Evolutionary conservation across 176 grass and related monocot genomes (phyloP).

Genomic region (Paspalum vaginatum): DNA sequence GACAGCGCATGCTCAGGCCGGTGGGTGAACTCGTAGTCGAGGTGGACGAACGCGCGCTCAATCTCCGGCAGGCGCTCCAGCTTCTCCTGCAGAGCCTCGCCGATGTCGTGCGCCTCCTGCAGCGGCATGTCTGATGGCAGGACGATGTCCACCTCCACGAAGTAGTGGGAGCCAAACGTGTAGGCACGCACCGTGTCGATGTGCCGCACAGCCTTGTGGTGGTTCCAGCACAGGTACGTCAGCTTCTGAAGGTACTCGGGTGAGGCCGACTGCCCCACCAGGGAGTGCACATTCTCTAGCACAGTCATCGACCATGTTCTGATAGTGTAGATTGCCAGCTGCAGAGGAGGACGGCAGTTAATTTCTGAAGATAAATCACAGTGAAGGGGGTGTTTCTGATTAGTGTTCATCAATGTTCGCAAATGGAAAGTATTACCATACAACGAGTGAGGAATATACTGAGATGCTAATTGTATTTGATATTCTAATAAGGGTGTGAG

Average conservation of each 20-base stretch:
- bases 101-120: slow-evolving; percentile 87
- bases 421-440: neutral
- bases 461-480: slow-evolving; percentile 8
- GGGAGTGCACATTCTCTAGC: slow-evolving; percentile 91
- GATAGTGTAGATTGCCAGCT: slow-evolving; percentile 92
- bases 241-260: slow-evolving; percentile 94
- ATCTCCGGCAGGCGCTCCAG: slow-evolving; percentile 88
- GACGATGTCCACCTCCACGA: slow-evolving; percentile 96
- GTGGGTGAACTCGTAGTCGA: slow-evolving; percentile 95
- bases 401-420: neutral
- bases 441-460: neutral
- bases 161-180: slow-evolving; percentile 96
- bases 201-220: slow-evolving; percentile 91
- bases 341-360: neutral
- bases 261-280: slow-evolving; percentile 83
- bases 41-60: slow-evolving; percentile 95
- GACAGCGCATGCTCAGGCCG: slow-evolving; percentile 77
- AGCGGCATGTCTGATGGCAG: slow-evolving; percentile 80
- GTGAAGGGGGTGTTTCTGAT: neutral
- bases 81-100: slow-evolving; percentile 95
- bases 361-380: neutral
- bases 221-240: slow-evolving; percentile 97
- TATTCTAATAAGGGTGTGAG: slow-evolving; percentile 15
- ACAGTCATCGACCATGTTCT: slow-evolving; percentile 92
- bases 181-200: slow-evolving; percentile 95